Evolutionary conservation across 1,284 basidiomycete genomes (phyloP), one percentile per base, ranked within the genome.

Genomic region (Neolentinus lepideus): DNA sequence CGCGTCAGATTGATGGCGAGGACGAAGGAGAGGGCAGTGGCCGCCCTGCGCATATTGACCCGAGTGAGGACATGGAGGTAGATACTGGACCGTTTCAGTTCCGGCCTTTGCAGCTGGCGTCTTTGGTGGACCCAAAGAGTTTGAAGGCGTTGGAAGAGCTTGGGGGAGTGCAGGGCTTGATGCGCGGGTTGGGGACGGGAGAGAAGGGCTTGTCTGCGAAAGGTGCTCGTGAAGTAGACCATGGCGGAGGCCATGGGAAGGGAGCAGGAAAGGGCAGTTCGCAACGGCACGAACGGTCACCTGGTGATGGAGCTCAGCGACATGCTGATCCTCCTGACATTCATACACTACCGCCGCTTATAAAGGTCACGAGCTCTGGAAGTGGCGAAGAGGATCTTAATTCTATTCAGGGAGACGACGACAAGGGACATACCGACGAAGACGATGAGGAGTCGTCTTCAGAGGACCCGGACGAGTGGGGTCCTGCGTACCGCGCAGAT

Each of bases 91-190:
- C 91, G 0, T 93, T 91, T 67, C 63, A 66, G 10, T 84, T 88
- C 65, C 84, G 81, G 56, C 92, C 95, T 0, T 83, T 81, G 58
- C 75, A 79, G 55, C 84, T 99, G 3, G 94, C 94, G 21, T 81
- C 85, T 59, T 81, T 98, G 51, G 84, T 98, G 51, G 95, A 98
- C 68, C 94, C 94, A 19, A 95, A 95, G 73, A 83, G 74, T 59
- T 64, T 95, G 8, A 78, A 86, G 1, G 70, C 78, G 33, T 79
- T 99, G 19, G 75, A 78, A 36, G 72, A 73, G 14, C 76, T 97
- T 53, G 95, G 94, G 25, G 96, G 97, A 43, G 72, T 82, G 2
- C 63, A 77, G 1, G 84, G 80, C 9, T 66, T 99, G 16, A 68
- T 96, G 21, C 69, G 74, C 4, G 86, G 90, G 1, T 79, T 99